Evolutionary conservation across 352 stramenopile genomes (phyloP), one percentile per base, ranked within the genome.

Genomic region (Phytophthora pistaciae): DNA sequence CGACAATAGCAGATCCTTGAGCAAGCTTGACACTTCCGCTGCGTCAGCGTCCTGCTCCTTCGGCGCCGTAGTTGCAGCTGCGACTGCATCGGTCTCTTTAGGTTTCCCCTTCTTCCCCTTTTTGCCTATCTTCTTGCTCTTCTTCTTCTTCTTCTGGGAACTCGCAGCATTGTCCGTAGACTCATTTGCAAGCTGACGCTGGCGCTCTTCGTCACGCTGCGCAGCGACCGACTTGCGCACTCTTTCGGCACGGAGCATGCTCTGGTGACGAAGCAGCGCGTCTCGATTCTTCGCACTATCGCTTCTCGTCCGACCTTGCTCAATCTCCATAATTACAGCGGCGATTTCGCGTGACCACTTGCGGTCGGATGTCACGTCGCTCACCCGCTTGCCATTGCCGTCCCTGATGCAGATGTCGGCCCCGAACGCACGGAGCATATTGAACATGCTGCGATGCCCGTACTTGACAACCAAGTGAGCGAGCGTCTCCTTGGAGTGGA

Each of bases 401-500:
- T 52, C 7, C n/a, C n/a, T 52, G 16, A 52, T 23, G 44, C n/a
- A 52, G 9, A 11, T 21, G 18, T 52, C 18, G n/a, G 44, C 44
- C 27, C 18, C 44, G n/a, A 52, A 23, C 14, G 1, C 14, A 25
- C 44, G 44, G 18, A 52, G 44, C 18, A 52, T 21, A 18, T 13
- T 18, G 10, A 44, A 18, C 5, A 44, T 44, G 14, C 14, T 18
- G 0, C 38, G 38, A 1, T 44, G 38, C 0, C 56, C 62, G 9
- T 64, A 20, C 49, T 68, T 66, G 1, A 72, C 71, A 14, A 62
- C 61, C n/a, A 78, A 54, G 23, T 72, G 66, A 8, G 55, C 46
- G 21, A 78, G 53, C n/a, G 58, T 60, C 20, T 78, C 66, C 13
- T 72, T 69, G 38, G 56, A 64, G 40, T 66, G 57, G 18, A 57